Conservation (phyloP, 768 basidiomycete genomes). For the Xanthoconium stramineum region DNA sequence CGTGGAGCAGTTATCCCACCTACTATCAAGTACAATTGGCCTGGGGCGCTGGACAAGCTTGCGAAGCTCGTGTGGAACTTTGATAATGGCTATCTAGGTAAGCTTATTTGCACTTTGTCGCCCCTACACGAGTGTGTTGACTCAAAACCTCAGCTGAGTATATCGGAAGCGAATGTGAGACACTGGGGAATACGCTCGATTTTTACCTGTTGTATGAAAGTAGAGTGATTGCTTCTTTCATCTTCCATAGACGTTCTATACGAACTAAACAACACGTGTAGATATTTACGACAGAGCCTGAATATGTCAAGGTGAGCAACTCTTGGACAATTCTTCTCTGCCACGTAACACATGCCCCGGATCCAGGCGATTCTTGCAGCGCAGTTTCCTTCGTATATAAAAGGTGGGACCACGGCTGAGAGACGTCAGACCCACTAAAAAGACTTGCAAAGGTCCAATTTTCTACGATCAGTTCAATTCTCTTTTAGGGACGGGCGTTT, state of each 20-base stretch:
- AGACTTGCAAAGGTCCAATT: conserved; percentile 21
- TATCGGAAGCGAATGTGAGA: conserved; percentile 4
- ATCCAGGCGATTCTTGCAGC: conserved; percentile 36
- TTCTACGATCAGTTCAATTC: conserved; percentile 23
- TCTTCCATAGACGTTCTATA: not conserved
- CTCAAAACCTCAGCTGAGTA: conserved; percentile 15
- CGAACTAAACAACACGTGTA: conserved; percentile 11
- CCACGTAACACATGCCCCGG: not conserved
- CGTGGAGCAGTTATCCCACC: not conserved
- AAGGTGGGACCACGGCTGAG: conserved; percentile 25
- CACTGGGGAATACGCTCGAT: conserved; percentile 25
- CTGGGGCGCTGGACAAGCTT: not conserved
- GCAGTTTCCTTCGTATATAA: conserved; percentile 35
- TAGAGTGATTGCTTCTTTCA: conserved; percentile 17
- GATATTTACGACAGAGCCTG: conserved; percentile 39
- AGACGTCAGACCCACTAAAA: not conserved
- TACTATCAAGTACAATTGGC: not conserved
- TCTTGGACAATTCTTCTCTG: not conserved
- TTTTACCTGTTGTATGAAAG: conserved; percentile 25
- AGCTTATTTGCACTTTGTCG: conserved; percentile 1
- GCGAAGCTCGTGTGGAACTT: conserved; percentile 29
- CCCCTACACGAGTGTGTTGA: not conserved
- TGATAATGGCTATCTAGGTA: conserved; percentile 48
- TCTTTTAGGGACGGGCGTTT: conserved; percentile 37
- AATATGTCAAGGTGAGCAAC: conserved; percentile 35